Conservation (phyloP, 345 rosid genomes). For the Syzygium grande region DNA sequence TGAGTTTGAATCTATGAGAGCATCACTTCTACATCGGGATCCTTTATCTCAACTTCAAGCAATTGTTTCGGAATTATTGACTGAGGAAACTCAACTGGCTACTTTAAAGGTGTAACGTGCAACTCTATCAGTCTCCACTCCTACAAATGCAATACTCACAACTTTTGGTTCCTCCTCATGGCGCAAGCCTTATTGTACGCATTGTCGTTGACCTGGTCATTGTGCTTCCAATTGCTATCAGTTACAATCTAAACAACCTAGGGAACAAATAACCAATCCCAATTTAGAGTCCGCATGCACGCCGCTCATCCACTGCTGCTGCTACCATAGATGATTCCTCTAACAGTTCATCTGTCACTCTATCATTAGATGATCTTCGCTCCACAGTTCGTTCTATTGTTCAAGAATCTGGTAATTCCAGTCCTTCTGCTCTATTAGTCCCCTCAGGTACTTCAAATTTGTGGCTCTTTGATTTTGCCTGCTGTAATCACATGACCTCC, state of each 20-base stretch:
- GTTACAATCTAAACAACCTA: not conserved
- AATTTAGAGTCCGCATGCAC: not conserved
- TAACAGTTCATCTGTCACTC: not conserved
- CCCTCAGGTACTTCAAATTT: not conserved
- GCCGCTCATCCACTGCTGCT: not conserved
- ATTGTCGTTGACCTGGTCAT: no score
- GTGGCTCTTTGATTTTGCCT: not conserved
- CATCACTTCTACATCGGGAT: not conserved
- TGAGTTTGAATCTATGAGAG: not conserved
- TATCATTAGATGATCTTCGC: no score
- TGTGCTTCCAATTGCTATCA: not conserved
- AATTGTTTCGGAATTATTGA: not conserved
- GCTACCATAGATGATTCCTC: not conserved
- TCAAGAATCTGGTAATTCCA: not conserved
- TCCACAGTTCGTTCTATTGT: not conserved
- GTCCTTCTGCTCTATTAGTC: not conserved
- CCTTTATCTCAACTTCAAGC: not conserved
- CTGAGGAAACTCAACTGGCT: not conserved
- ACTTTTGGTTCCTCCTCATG: not conserved
- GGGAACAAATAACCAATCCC: not conserved
- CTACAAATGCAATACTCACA: not conserved
- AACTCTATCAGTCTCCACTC: not conserved
- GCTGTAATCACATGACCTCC: not conserved
- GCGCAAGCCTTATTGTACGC: no score
- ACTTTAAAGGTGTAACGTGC: not conserved